Percentiles rank a stretch among this genome's conserved stretches.
phyloP scores from a whole-genome alignment of 345 rosid genomes.

The Bruguiera parviflora region DNA sequence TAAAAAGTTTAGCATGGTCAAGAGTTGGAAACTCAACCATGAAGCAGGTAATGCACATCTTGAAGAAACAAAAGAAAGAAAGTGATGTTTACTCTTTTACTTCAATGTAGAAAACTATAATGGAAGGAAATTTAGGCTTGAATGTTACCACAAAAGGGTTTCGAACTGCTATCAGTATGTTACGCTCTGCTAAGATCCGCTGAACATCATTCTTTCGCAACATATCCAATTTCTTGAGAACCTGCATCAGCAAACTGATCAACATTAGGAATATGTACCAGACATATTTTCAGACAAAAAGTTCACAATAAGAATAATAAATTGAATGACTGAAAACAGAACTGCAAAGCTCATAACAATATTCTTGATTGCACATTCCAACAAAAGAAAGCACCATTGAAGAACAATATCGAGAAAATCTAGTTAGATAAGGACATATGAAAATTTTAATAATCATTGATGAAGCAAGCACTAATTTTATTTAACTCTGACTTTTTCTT shows the following conservation, averaged over 20 bases:
- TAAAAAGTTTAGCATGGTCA: conserved; percentile 3
- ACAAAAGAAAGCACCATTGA: too few relatives aligned
- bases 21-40: conserved; percentile 7
- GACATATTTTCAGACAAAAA: background rate
- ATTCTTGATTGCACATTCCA: too few relatives aligned
- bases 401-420: too few relatives aligned
- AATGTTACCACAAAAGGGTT: conserved; percentile 78
- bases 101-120: background rate
- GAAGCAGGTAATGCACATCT: background rate
- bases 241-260: conserved; percentile 37
- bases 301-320: background rate
- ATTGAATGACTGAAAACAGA: background rate
- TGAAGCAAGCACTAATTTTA: too few relatives aligned
- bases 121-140: conserved; percentile 8
- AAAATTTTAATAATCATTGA: too few relatives aligned
- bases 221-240: conserved; percentile 78
- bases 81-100: background rate
- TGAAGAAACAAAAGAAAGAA: background rate
- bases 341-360: background rate
- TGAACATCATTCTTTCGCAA: conserved; percentile 72
- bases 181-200: conserved; percentile 75
- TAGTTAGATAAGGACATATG: too few relatives aligned
- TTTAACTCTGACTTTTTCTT: too few relatives aligned
- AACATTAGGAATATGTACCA: conserved; percentile 11
- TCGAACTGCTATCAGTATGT: conserved; percentile 75